Base-by-base conservation (phyloP, 2,329 filamentous ascomycete genomes). In the Colletotrichum zoysiae region DNA sequence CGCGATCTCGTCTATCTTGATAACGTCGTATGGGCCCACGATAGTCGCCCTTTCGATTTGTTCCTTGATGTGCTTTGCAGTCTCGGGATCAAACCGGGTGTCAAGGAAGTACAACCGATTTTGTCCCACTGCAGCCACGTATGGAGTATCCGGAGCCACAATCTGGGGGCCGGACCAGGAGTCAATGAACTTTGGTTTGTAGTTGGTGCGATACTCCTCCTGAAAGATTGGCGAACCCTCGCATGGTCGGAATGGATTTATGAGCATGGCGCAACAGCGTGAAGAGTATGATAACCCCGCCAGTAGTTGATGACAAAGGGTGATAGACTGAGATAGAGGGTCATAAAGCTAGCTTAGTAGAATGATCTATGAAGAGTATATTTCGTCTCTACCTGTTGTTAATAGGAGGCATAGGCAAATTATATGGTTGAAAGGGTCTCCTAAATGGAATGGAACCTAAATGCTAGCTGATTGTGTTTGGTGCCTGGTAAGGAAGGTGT, bases 81-180 rank as follows among this genome's bases (percentile, higher is more conserved):
- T 63, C 11, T 67, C 48, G 14, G 69, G 38, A 3, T 65, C 48
- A 14, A 68, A 62, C 1, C 69, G 71, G 30, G 71, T 73, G 40
- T 75, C 73, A 33, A 75, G 67, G 14, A 71, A 75, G 61, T 75
- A 70, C 3, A 74, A 44, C 18, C 61, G 51, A 38, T 71, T 71
- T 5, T 23, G 20, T 42, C 74, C 69, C 5, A 57, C 64, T 14
- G 67, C 74, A 12, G 69, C 73, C 2, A 75, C 69, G 59, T 74
- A 75, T 6, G 71, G 74, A 1, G 74, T 68, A 5, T 74, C 63
- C 14, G 74, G 74, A 5, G 73, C 74, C 5, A 75, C 69, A 50
- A 75, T 70, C 51, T 75, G 68, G 1, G 44, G 73, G 5, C 65
- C 60, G 33, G 30, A 16, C 58, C 66, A 59, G 30, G 58, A 30